Base-by-base conservation (phyloP, 371 early-diverging fungal species). In the Mortierella sp. region DNA sequence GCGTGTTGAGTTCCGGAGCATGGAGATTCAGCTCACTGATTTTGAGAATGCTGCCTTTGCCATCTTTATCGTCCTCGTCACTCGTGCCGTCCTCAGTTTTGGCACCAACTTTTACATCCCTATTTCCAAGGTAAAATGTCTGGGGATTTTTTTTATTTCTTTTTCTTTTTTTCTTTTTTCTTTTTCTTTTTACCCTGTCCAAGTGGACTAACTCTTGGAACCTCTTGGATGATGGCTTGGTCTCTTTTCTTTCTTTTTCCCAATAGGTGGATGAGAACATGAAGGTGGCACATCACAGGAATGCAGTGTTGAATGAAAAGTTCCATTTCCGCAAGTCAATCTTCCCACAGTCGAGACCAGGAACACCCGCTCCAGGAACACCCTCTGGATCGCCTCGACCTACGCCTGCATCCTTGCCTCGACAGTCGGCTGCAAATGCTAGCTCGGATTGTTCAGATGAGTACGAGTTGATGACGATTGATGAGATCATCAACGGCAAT, bases 11-110 rank as follows among this genome's bases (percentile, higher is more conserved):
- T 97, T 99, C 84, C 90, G 99, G 43, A 91, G 97, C 60, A 97
- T 99, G 95, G 99, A 99, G 81, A 90, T 97, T 56, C 99, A 99
- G 82, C 80, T 98, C 25, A 98, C 98, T 0, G 98, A 98, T 70
- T 97, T 96, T 83, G 99, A 99, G 76, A 99, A 99, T 81, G 96
- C 99, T 1, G 99, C 99, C 5, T 98, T 94, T 80, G 87, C 97
- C 14, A 89, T 97, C 51, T 99, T 99, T 83, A 92, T 96, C 45
- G 94, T 97, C 30, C 85, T 99, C 18, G 83, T 99, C 47, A 94
- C 97, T 6, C 88, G 98, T 21, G 94, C 95, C 18, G 94, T 99
- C 63, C 84, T 98, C 59, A 90, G 92, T 52, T 97, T 95, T 75
- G 89, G 92, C 48, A 88, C 97, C 68, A 98, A 97, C 86, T 90